A percentile compares a stretch with the other conserved stretches of the same genome.
These are phyloP conservation scores for Penicillium cataractarum DNA, from an alignment of 495 filamentous ascomycete genomes.

Conservation along the genomic window DNA sequence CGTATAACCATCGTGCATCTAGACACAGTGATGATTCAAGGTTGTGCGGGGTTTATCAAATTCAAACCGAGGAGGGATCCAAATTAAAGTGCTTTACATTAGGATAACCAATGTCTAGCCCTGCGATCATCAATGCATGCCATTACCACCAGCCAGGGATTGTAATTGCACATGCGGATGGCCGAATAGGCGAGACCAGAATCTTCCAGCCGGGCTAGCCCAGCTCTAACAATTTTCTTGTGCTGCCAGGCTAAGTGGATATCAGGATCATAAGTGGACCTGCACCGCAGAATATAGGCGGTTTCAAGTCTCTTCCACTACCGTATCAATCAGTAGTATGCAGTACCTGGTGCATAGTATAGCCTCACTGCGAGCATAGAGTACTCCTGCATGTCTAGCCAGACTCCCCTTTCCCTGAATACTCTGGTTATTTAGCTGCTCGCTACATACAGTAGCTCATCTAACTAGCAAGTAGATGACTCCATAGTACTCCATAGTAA, in stretches of 20 bases:
- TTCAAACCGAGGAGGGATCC: background rate
- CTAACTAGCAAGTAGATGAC: background rate
- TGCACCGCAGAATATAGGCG: background rate
- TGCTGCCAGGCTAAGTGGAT: background rate
- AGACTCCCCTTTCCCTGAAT: background rate
- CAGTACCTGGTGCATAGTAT: background rate
- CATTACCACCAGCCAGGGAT: background rate
- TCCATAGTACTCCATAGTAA: background rate
- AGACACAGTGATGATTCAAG: background rate
- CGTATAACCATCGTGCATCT: background rate
- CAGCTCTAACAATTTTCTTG: background rate
- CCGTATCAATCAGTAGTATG: background rate
- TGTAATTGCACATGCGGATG: conserved; percentile 4
- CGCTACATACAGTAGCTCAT: background rate
- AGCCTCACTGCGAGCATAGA: background rate
- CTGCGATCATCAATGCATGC: conserved; percentile 1
- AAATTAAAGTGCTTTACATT: too few species aligned
- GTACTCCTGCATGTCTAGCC: background rate
- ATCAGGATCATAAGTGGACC: background rate
- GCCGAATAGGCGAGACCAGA: conserved; percentile 2
- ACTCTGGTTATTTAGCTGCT: background rate
- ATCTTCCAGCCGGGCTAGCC: background rate
- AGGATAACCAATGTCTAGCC: background rate
- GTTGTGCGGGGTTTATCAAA: background rate
- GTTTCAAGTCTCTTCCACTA: background rate